A percentile compares a stretch with the other conserved stretches of the same genome.
phyloP scores from a whole-genome alignment of 352 stramenopile species.

The Pythium aristosporum region DNA sequence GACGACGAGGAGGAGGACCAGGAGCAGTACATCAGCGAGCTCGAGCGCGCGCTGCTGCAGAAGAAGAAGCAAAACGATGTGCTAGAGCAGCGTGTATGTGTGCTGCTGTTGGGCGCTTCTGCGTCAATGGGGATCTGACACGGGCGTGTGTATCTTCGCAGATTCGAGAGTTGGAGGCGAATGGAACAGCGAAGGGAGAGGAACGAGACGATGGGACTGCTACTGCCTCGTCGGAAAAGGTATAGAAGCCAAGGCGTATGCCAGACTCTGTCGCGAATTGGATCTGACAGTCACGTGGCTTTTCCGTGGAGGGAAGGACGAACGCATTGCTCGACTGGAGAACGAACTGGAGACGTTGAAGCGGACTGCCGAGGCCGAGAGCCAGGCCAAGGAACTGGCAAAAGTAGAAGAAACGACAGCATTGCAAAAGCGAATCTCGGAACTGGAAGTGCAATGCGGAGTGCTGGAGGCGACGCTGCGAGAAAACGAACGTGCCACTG shows the following conservation, averaged over 20 bases:
- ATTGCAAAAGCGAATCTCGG: constrained; percentile 19
- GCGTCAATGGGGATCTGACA: background rate
- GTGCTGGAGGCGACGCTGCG: constrained; percentile 15
- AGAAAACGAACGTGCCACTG: constrained; percentile 1
- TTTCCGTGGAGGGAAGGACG: background rate
- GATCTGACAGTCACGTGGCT: background rate
- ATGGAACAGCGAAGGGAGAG: background rate
- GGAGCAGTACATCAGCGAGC: constrained; percentile 77
- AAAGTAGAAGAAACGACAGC: background rate
- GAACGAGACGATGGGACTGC: background rate
- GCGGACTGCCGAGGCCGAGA: background rate
- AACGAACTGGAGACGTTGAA: constrained; percentile 2
- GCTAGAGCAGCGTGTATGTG: constrained; percentile 44
- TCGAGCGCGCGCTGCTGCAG: constrained; percentile 70
- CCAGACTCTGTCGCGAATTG: background rate
- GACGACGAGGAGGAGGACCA: constrained; percentile 54
- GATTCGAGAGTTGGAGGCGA: constrained; percentile 30
- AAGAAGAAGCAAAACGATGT: constrained; percentile 73
- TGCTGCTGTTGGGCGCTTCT: background rate
- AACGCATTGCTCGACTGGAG: constrained; percentile 6
- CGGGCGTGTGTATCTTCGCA: background rate
- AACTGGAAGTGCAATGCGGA: constrained; percentile 21
- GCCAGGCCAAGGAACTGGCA: background rate
- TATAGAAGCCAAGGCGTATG: background rate
- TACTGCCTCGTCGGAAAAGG: constrained; percentile 18